These are phyloP conservation scores for Trichaptum fuscoviolaceum DNA, from an alignment of 768 basidiomycete genomes.

Conservation along the genomic window DNA sequence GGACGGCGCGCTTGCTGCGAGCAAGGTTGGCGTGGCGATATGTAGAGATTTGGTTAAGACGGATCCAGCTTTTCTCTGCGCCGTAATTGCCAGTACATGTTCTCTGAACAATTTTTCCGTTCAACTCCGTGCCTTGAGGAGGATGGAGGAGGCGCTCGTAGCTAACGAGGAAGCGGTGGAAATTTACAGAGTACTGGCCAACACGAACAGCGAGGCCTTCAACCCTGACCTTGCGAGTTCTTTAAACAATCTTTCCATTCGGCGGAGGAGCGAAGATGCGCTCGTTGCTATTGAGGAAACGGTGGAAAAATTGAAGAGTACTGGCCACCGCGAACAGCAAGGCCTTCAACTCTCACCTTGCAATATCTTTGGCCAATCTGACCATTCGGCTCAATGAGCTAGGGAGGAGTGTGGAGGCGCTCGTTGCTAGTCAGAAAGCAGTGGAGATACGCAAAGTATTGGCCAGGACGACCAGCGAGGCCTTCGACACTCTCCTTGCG, in stretches of 20 bases:
- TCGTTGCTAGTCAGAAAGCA: constrained; percentile 9
- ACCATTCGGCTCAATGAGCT: not conserved
- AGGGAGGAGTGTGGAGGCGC: constrained; percentile 8
- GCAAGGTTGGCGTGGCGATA: not conserved
- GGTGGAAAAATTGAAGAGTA: not conserved
- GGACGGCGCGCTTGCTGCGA: constrained; percentile 10
- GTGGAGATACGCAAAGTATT: not conserved
- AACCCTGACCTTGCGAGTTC: constrained; percentile 3
- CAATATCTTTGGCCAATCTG: constrained; percentile 2
- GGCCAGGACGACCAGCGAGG: not conserved
- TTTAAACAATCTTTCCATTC: constrained; percentile 7
- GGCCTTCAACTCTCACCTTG: constrained; percentile 4
- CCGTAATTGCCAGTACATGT: constrained; percentile 5
- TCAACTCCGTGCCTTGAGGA: constrained; percentile 5
- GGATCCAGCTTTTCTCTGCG: no score
- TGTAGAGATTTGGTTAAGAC: not conserved
- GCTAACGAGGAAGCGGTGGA: constrained; percentile 2
- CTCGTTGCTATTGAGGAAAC: constrained; percentile 4
- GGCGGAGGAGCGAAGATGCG: constrained; percentile 7
- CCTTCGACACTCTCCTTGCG: constrained; percentile 4
- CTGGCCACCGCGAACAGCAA: not conserved
- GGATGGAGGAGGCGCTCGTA: constrained; percentile 9
- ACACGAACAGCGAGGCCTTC: not conserved
- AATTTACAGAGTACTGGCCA: not conserved
- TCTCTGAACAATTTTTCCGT: constrained; percentile 9